Percentiles rank a stretch among this genome's conserved stretches.
Conservation (phyloP, 2,329 filamentous ascomycete genomes). For the Coniochaeta hoffmannii region DNA sequence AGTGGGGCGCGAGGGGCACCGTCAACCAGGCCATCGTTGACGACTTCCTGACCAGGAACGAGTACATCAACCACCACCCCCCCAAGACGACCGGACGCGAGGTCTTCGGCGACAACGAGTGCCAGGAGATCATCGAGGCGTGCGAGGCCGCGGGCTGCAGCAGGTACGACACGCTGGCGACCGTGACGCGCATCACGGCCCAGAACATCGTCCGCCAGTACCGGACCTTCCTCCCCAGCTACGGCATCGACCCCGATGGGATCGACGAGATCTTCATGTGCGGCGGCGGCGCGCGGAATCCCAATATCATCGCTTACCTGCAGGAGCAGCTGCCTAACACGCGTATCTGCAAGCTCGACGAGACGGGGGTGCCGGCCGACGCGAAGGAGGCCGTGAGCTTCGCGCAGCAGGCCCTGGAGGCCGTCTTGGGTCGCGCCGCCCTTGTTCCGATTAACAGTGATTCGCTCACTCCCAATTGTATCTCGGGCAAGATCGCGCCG, state of each 20-base stretch:
- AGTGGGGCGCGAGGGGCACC: neutral
- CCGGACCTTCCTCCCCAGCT: conserved; percentile 4
- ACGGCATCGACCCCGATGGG: neutral
- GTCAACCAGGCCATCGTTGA: neutral
- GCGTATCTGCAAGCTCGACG: neutral
- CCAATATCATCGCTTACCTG: neutral
- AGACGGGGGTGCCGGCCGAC: neutral
- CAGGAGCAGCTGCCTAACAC: neutral
- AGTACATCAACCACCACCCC: neutral
- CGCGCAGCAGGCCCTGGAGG: neutral
- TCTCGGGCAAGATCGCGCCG: neutral
- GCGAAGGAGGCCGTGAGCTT: neutral
- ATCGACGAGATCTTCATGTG: neutral
- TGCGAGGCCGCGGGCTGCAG: neutral
- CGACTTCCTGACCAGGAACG: neutral
- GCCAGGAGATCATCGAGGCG: neutral
- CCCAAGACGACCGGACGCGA: neutral
- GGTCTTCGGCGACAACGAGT: conserved; percentile 2
- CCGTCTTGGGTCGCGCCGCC: neutral
- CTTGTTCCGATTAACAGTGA: neutral
- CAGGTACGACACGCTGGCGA: conserved; percentile 2
- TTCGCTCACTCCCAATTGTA: neutral
- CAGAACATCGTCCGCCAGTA: conserved; percentile 19
- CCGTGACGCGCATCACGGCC: neutral
- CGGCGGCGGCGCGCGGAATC: neutral